Percentiles rank a stretch among this genome's conserved stretches.
phyloP scores from a whole-genome alignment of 768 basidiomycete genomes.

The Psilocybe cubensis region DNA sequence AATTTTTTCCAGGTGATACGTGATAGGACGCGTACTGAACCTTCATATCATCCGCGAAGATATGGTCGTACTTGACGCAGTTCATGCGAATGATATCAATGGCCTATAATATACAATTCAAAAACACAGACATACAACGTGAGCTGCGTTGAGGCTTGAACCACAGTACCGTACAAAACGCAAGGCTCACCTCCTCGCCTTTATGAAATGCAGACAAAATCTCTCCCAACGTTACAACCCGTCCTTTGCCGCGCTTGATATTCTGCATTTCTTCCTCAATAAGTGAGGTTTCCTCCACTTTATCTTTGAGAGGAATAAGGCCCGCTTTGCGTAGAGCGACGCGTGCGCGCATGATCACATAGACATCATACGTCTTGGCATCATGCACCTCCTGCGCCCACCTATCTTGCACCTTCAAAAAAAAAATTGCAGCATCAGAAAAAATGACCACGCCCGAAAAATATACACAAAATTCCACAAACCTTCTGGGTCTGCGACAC shows the following conservation, averaged over 20 bases:
- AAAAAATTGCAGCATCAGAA: neutral
- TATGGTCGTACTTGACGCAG: conserved; percentile 34
- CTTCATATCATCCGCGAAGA: conserved; percentile 30
- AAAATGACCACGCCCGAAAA: neutral
- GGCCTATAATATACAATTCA: conserved; percentile 13
- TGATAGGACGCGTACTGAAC: conserved; percentile 2
- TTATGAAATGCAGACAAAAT: conserved; percentile 26
- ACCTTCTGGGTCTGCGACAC: conserved; percentile 14
- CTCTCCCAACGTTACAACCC: neutral
- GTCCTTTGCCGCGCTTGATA: conserved; percentile 3
- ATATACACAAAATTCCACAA: neutral
- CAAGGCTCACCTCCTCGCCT: conserved; percentile 32
- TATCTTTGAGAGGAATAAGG: conserved; percentile 1
- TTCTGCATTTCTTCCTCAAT: conserved; percentile 7
- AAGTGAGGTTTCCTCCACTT: neutral
- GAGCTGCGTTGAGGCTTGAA: no score
- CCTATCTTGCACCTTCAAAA: conserved; percentile 2
- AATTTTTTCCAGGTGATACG: no score
- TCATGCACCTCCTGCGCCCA: conserved; percentile 22
- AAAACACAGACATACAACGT: neutral
- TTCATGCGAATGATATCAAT: conserved; percentile 34
- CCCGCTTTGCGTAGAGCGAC: conserved; percentile 27
- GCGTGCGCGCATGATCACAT: conserved; percentile 26
- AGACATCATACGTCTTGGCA: conserved; percentile 15
- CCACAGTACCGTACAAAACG: no score